Evolutionary conservation across 129 eudicot genomes (phyloP).

Genomic region (Helichrysum umbraculigerum): DNA sequence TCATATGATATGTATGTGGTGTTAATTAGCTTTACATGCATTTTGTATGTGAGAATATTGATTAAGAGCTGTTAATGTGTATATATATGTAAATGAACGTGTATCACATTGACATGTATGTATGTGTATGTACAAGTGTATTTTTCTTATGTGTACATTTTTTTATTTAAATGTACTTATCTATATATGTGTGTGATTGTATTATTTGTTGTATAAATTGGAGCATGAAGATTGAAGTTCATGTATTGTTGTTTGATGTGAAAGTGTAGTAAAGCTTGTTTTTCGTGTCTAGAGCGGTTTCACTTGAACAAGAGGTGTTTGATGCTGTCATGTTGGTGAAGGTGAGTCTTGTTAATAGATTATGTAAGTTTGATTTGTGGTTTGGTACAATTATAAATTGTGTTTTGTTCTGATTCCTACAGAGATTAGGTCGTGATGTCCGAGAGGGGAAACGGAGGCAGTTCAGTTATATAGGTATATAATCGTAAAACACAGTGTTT

Average conservation of each 20-base stretch:
- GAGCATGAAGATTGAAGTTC: background rate
- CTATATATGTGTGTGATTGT: background rate
- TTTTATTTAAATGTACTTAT: background rate
- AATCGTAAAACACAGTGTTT: background rate
- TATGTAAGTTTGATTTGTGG: constrained; percentile 12
- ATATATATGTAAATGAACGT: too few species aligned
- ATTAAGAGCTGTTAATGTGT: background rate
- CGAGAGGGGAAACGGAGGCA: constrained; percentile 97
- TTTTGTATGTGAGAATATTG: background rate
- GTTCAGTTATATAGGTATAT: constrained; percentile 79
- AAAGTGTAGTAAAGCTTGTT: constrained; percentile 9
- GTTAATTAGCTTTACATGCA: too few species aligned
- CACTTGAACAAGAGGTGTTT: constrained; percentile 62
- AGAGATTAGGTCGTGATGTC: constrained; percentile 90
- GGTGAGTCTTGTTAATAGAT: constrained; percentile 39
- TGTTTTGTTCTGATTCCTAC: constrained; percentile 39
- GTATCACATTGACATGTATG: background rate
- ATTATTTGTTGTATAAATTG: background rate
- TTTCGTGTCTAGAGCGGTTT: constrained; percentile 56
- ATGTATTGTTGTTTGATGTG: background rate
- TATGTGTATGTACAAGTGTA: background rate
- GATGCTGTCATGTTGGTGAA: constrained; percentile 85
- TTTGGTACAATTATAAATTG: constrained; percentile 17
- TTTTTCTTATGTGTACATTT: background rate
- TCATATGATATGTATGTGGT: background rate